phyloP scores from a whole-genome alignment of 225 moss, liverwort and hornwort species.

The Rhytidiadelphus loreus region DNA sequence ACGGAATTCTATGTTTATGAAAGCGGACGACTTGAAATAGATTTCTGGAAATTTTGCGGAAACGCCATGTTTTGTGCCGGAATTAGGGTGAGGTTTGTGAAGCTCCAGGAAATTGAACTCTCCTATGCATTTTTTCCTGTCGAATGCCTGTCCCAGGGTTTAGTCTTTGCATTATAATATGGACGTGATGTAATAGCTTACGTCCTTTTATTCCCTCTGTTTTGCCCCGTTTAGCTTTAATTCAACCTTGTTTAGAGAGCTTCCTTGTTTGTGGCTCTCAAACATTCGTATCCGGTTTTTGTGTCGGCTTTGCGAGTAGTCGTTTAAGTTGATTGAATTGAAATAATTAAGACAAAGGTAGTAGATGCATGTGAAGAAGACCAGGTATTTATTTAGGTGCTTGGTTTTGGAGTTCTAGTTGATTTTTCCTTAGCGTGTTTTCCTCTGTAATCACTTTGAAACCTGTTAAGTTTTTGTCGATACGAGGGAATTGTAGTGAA shows the following conservation, averaged over 20 bases:
- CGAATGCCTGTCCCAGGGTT: background rate
- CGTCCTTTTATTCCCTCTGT: background rate
- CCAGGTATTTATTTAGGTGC: background rate
- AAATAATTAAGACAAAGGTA: background rate
- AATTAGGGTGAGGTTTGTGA: slow-evolving; percentile 2
- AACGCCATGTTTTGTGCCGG: background rate
- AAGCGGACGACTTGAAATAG: background rate
- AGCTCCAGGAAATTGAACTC: background rate
- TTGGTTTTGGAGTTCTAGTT: background rate
- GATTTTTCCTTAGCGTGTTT: background rate
- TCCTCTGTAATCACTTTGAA: background rate
- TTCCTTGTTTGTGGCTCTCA: background rate
- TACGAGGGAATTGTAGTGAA: background rate
- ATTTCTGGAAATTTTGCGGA: background rate
- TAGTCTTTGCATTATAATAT: background rate
- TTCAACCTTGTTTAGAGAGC: background rate
- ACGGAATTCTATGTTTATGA: background rate
- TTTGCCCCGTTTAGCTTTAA: background rate
- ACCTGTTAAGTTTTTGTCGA: background rate
- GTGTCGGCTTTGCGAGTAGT: background rate
- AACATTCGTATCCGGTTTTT: background rate
- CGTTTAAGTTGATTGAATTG: background rate
- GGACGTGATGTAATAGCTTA: background rate
- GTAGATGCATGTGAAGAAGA: background rate
- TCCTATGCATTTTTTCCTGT: background rate